These are phyloP conservation scores for Acanthamoeba castellanii DNA, from an alignment of 208 protist genomes.

Conservation along the genomic window DNA sequence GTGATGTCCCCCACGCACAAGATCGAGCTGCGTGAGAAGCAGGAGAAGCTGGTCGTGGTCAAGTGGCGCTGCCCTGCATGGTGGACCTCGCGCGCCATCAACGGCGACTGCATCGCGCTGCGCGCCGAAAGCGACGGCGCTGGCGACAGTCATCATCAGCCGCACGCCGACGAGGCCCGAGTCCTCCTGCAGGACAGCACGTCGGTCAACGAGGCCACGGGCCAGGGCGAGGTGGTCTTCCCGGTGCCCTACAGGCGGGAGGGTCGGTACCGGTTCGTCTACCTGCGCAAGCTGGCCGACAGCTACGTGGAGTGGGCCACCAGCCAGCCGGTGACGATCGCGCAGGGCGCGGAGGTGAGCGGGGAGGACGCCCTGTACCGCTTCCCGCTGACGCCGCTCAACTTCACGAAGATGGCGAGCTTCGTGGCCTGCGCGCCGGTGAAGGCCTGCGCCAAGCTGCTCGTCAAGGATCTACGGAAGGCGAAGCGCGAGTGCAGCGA, in stretches of 20 bases:
- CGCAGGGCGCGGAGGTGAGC: background rate
- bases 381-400: background rate
- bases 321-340: constrained; percentile 9
- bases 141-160: background rate
- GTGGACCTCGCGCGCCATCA: constrained; percentile 1
- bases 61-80: background rate
- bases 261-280: constrained; percentile 29
- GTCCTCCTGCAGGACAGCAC: background rate
- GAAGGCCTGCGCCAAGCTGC: background rate
- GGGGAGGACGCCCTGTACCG: background rate
- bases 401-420: background rate
- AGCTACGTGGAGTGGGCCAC: background rate
- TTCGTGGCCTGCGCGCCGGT: background rate
- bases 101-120: background rate
- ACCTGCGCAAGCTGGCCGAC: background rate
- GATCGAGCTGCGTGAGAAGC: background rate
- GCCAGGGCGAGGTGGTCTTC: background rate
- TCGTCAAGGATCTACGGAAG: background rate
- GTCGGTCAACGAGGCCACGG: background rate
- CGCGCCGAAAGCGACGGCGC: background rate
- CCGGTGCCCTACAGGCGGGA: background rate
- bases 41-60: background rate
- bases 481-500: background rate
- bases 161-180: background rate
- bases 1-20: background rate